Base-by-base conservation (phyloP, 805 yeast genomes). In the Kuraishia capsulata region DNA sequence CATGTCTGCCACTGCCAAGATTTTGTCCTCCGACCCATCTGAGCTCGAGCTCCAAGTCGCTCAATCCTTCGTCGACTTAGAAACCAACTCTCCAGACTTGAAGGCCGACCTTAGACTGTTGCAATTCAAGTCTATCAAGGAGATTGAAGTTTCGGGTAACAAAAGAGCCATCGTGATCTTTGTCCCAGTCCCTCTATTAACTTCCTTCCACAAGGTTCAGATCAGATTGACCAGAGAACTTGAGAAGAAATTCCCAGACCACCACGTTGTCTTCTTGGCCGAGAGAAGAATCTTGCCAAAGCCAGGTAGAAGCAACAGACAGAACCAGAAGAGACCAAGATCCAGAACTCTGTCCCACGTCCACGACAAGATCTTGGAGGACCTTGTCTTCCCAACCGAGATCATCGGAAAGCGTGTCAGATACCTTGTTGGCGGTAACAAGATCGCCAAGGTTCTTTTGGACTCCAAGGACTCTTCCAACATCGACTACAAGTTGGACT, bases 201-300 rank as follows among this genome's bases (percentile, higher is more conserved):
- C 78, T 55, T 81, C 82, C 56, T 87, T 87, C 90, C 96, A 89
- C 86, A 87, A 82, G 76, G 95, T 90, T 63, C 98, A 90, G 80
- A 78, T 78, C 61, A 84, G 89, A 75, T 82, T 90, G 69, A 87
- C 96, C 76, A 90, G 97, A 76, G 98, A 90, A 79, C 84, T 90
- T 69, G 98, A 90, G 78, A 90, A 90, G 94, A 90, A 92, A 78
- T 92, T 90, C 89, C 94, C 97, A 68, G 98, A 90, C 81, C 86
- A 95, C 71, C 97, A 92, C 71, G 96, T 90, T 71, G 90, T 92
- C 61, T 87, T 90, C 87, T 81, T 90, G 67, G 97, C 97, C 66
- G 97, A 90, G 80, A 87, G 98, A 78, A 87, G 96, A 77, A 92
- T 90, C 76, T 79, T 92, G 67, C 96, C 97, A 76, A 90, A 87